Evolutionary conservation across 176 grass and related monocot genomes (phyloP), one percentile per base, ranked within the genome.

Genomic region (Rhynchospora breviuscula): DNA sequence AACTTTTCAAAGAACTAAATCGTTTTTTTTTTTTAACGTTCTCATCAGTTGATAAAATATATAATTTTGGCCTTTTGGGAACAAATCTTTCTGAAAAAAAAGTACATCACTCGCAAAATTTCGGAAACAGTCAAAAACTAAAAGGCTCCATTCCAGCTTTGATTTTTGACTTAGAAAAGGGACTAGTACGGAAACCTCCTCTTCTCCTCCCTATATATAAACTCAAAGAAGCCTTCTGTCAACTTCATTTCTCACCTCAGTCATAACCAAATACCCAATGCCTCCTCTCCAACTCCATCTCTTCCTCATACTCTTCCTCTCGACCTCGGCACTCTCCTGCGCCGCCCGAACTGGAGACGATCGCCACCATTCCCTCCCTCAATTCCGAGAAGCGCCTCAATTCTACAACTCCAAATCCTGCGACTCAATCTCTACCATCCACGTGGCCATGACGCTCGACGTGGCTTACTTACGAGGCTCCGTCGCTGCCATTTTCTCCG

Each of bases 401-500:
- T 93, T 96, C 87, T 82, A 86, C 40, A 96, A 96, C 76, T 81
- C 85, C 6, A 72, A 52, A 13, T 86, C 87, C 53, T 94, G 92
- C 78, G 47, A n/a, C 8, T 81, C 81, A 12, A 13, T 11, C 13
- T 64, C 69, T 1, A 78, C 80, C 64, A 85, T 96, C 74, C 87
- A 96, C 83, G 89, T 93, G 1, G 91, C 93, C 45, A 96, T 96
- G 93, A 96, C 90, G 35, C 69, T 96, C 49, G 93, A 96, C 61
- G 85, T 67, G 18, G 90, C 90, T 68, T 96, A 96, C 89, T 81
- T 96, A 15, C 89, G 91, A 4, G 93, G 91, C 83, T 91, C 91
- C 14, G 87, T 96, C 61, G 91, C 91, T 0, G 91, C 87, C 51
- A 86, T 96, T n/a, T 62, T 89, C 9, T 96, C 93, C 61, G 86